Percentiles rank a stretch among this genome's conserved stretches.
phyloP scores from a whole-genome alignment of 1,284 basidiomycete species.

The Fomitopsis betulina region DNA sequence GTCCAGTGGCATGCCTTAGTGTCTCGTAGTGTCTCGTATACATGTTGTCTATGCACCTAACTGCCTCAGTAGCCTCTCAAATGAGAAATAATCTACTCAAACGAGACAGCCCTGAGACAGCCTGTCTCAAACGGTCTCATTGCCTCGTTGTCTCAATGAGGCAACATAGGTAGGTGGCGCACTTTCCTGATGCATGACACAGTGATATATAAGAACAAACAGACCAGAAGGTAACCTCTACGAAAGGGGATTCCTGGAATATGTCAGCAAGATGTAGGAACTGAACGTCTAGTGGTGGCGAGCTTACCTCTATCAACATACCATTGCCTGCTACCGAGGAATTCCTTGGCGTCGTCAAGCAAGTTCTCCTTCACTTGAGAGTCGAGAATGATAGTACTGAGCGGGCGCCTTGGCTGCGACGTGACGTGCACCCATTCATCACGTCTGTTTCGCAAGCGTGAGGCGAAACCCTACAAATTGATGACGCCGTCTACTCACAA shows the following conservation, averaged over 20 bases:
- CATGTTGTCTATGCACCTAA: no score
- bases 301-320: slow-evolving; percentile 55
- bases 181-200: no score
- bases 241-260: slow-evolving; percentile 55
- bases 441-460: slow-evolving; percentile 4
- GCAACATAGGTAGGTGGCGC: no score
- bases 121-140: no score
- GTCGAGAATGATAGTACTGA: slow-evolving; percentile 64
- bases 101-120: no score
- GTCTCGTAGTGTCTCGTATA: no score
- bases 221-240: slow-evolving; percentile 57
- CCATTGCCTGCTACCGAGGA: slow-evolving; percentile 62
- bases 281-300: neutral
- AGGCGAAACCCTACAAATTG: neutral
- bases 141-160: no score
- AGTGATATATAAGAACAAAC: slow-evolving; percentile 26
- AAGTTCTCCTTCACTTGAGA: slow-evolving; percentile 60
- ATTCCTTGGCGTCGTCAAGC: slow-evolving; percentile 63
- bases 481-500: neutral
- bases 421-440: slow-evolving; percentile 48
- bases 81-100: no score
- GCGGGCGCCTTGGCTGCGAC: slow-evolving; percentile 56
- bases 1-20: no score
- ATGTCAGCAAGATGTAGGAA: no score
- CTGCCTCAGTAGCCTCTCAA: no score